Conservation (phyloP, 352 stramenopile genomes). For the Aphanomyces euteiches region DNA sequence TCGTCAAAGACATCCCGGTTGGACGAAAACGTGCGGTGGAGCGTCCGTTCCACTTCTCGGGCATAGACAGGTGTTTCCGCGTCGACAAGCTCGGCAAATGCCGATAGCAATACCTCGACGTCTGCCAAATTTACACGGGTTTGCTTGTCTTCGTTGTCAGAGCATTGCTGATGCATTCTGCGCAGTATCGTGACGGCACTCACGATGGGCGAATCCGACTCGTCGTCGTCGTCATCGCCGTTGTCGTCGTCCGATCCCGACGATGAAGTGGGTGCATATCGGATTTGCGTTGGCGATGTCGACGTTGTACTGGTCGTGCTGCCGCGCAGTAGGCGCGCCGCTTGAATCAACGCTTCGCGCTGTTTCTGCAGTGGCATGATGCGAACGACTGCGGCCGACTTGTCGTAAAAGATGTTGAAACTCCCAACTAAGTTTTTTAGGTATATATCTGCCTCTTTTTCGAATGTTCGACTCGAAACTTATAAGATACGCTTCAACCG, state of each 20-base stretch:
- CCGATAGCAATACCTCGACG: constrained; percentile 16
- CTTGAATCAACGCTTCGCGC: constrained; percentile 26
- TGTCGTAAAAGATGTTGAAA: neutral
- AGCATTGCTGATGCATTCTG: constrained; percentile 19
- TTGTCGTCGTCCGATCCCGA: neutral
- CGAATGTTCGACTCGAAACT: neutral
- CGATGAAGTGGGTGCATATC: neutral
- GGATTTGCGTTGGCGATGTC: too few relatives aligned
- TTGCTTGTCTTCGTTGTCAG: constrained; percentile 1
- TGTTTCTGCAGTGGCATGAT: constrained; percentile 25
- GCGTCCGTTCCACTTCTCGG: constrained; percentile 44
- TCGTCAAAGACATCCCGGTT: constrained; percentile 83
- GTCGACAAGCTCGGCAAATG: constrained; percentile 28
- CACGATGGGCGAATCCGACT: neutral
- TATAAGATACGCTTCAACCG: neutral
- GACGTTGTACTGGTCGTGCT: neutral
- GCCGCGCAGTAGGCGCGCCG: constrained; percentile 23
- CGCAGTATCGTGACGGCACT: constrained; percentile 22
- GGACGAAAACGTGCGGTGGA: constrained; percentile 69
- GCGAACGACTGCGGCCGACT: constrained; percentile 6
- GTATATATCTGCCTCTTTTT: neutral
- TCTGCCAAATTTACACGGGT: neutral
- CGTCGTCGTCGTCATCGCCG: constrained; percentile 27
- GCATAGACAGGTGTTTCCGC: constrained; percentile 27
- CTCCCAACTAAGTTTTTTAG: neutral